A percentile compares a stretch with the other conserved stretches of the same genome.
These are phyloP conservation scores for Colletotrichum tropicale DNA, from an alignment of 2,329 filamentous ascomycete species.

Conservation along the genomic window DNA sequence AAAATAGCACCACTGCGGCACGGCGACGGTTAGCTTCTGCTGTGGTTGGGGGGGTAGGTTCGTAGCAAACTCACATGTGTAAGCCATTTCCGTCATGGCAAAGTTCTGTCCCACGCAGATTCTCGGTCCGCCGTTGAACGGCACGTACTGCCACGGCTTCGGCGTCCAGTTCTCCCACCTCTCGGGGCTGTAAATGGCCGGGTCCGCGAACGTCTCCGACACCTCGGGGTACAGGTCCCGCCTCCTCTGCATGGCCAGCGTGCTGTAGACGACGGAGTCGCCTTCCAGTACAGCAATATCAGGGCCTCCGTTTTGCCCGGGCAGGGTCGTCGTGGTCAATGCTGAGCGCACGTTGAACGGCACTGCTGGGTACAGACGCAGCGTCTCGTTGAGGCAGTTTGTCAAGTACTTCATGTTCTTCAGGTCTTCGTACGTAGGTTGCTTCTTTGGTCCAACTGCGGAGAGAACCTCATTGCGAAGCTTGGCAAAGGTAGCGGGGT, in stretches of 20 bases:
- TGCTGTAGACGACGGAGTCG: slow-evolving; percentile 53
- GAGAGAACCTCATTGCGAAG: slow-evolving; percentile 45
- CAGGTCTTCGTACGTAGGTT: slow-evolving; percentile 29
- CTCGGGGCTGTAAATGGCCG: slow-evolving; percentile 51
- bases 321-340: slow-evolving; percentile 75
- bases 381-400: slow-evolving; percentile 75
- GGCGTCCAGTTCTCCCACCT: slow-evolving; percentile 57
- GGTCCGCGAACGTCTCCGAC: slow-evolving; percentile 39
- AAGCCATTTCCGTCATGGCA: slow-evolving; percentile 63
- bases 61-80: slow-evolving; percentile 35
- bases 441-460: slow-evolving; percentile 50
- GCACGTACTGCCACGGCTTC: slow-evolving; percentile 58
- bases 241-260: slow-evolving; percentile 55
- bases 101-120: slow-evolving; percentile 63
- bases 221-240: slow-evolving; percentile 50
- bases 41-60: background rate
- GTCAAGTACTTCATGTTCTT: slow-evolving; percentile 77
- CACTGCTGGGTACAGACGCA: slow-evolving; percentile 78
- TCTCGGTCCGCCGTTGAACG: slow-evolving; percentile 29
- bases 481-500: slow-evolving; percentile 43
- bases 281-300: slow-evolving; percentile 49
- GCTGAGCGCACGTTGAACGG: slow-evolving; percentile 80
- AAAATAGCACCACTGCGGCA: slow-evolving; percentile 48
- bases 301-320: slow-evolving; percentile 38
- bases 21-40: background rate